A percentile compares a stretch with the other conserved stretches of the same genome.
phyloP scores from a whole-genome alignment of 148 eudicot genomes.

The Chenopodium album region DNA sequence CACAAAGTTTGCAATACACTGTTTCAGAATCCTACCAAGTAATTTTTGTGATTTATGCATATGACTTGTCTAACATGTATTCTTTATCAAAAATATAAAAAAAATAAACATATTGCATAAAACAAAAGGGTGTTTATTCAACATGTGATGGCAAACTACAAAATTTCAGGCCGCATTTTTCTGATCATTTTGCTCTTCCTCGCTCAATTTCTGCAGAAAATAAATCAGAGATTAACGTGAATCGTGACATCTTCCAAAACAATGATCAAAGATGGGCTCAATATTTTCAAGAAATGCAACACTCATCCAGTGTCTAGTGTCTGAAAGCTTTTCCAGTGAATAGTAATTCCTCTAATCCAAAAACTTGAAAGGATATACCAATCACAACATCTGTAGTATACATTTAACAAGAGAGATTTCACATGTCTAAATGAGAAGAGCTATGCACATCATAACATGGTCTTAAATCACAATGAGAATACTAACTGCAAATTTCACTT shows the following conservation, averaged over 20 bases:
- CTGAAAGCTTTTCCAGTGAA: background rate
- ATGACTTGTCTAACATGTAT: background rate
- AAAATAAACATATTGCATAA: background rate
- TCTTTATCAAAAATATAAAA: background rate
- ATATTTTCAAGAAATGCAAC: background rate
- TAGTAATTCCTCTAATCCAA: background rate
- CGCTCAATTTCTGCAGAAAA: slow-evolving; percentile 36
- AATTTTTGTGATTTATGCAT: background rate
- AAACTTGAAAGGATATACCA: background rate
- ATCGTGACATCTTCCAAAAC: no score
- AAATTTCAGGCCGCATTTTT: slow-evolving; percentile 20
- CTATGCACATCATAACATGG: background rate
- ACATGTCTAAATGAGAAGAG: background rate
- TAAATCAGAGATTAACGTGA: background rate
- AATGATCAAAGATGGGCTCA: background rate
- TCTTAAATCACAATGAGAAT: background rate
- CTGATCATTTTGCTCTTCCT: slow-evolving; percentile 35
- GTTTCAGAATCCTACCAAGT: background rate
- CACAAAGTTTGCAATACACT: background rate
- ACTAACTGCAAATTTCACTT: background rate
- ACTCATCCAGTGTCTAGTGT: background rate
- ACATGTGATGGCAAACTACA: slow-evolving; percentile 2
- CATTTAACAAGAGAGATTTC: background rate
- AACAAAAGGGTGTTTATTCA: background rate
- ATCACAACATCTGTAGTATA: background rate